Evolutionary conservation across 139 green algal species (phyloP).

Genomic region (Gonium pectorale): DNA sequence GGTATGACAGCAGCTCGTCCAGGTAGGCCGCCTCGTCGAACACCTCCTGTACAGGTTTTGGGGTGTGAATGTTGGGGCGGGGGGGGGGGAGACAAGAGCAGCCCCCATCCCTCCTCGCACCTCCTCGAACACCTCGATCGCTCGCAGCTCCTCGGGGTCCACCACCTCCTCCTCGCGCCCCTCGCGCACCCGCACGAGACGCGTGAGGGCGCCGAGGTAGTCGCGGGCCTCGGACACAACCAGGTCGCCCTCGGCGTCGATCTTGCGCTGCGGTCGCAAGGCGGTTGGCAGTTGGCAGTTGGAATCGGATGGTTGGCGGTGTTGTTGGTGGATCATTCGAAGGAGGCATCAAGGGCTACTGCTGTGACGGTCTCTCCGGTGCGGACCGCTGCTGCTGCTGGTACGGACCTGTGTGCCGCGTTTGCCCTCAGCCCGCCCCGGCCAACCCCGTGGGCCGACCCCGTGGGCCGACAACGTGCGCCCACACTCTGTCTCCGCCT

Average conservation of each 20-base stretch:
- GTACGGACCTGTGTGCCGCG: too few species aligned
- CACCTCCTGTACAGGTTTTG: background rate
- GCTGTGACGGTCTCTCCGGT: too few species aligned
- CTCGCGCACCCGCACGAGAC: conserved; percentile 34
- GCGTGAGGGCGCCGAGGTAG: conserved; percentile 54
- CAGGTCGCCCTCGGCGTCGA: conserved; percentile 54
- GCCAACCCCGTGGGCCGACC: too few species aligned
- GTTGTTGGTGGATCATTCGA: background rate
- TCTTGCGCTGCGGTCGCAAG: conserved; percentile 37
- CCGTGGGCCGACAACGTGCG: too few species aligned
- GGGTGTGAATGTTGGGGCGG: background rate
- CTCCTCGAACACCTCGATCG: conserved; percentile 64
- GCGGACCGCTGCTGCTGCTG: too few species aligned
- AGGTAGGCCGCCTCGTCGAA: conserved; percentile 57
- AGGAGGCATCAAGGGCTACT: background rate
- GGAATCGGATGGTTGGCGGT: background rate
- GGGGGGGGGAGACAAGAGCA: background rate
- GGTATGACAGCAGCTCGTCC: conserved; percentile 38
- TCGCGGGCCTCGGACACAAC: conserved; percentile 52
- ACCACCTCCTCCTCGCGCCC: conserved; percentile 5
- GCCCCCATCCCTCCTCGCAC: conserved; percentile 56
- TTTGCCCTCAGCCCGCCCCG: too few species aligned
- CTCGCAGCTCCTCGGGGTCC: conserved; percentile 30
- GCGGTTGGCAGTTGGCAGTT: background rate
- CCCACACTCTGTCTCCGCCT: too few species aligned